A percentile compares a stretch with the other conserved stretches of the same genome.
Conservation (phyloP, 1,139 yeast species). For the Eremothecium coryli region DNA sequence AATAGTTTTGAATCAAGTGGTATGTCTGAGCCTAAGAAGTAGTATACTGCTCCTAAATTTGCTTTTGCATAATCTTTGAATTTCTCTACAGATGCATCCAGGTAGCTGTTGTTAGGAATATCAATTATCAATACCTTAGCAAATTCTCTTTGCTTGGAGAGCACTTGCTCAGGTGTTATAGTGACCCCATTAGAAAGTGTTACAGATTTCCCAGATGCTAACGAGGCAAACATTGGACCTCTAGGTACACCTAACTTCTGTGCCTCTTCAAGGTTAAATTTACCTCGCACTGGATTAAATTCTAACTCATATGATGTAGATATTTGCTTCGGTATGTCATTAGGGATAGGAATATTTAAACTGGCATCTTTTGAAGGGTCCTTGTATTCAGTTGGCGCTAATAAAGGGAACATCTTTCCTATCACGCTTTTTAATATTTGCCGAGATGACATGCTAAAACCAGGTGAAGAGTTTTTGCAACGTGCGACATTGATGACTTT, state of each 20-base stretch:
- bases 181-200: conserved; percentile 48
- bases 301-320: conserved; percentile 56
- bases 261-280: conserved; percentile 61
- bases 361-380: conserved; percentile 31
- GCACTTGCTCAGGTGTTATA: conserved; percentile 61
- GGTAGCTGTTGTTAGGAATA: conserved; percentile 50
- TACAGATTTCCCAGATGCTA: conserved; percentile 55
- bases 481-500: conserved; percentile 37
- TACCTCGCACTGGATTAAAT: conserved; percentile 66
- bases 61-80: conserved; percentile 25
- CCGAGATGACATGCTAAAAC: conserved; percentile 7
- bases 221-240: conserved; percentile 48
- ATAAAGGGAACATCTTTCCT: conserved; percentile 39
- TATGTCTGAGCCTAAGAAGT: conserved; percentile 59
- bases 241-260: conserved; percentile 57
- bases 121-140: conserved; percentile 62
- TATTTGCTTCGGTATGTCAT: conserved; percentile 9
- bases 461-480: neutral
- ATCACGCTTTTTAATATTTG: conserved; percentile 22
- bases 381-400: conserved; percentile 23
- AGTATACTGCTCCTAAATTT: conserved; percentile 53
- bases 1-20: conserved; percentile 37
- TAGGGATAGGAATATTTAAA: conserved; percentile 32
- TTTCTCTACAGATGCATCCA: conserved; percentile 27
- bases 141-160: conserved; percentile 52